phyloP scores from a whole-genome alignment of 73 alveolate genomes.

The Paramecium biaurelia region DNA sequence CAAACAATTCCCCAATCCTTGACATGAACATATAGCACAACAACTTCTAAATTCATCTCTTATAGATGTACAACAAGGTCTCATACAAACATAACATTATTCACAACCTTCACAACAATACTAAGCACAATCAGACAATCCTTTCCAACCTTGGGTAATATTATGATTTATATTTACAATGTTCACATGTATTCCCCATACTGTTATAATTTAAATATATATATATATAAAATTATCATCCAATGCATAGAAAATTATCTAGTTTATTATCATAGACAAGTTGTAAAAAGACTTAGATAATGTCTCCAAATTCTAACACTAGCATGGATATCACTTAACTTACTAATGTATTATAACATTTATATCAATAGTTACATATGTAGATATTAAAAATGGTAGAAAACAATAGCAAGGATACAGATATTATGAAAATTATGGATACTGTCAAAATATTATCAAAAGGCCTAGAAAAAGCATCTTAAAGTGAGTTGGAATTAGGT shows the following conservation, averaged over 20 bases:
- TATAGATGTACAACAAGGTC: neutral
- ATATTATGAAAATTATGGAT: neutral
- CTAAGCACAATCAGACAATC: neutral
- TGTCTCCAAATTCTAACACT: neutral
- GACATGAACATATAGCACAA: conserved; percentile 1
- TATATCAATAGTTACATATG: neutral
- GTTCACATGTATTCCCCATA: conserved; percentile 49
- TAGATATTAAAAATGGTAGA: neutral
- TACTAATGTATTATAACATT: neutral
- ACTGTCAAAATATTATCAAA: neutral
- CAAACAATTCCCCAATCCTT: neutral
- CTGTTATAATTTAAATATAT: neutral
- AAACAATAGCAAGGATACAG: neutral
- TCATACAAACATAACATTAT: neutral
- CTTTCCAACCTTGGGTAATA: conserved; percentile 5
- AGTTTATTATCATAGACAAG: neutral
- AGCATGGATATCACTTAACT: neutral
- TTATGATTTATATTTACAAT: neutral
- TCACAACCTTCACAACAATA: conserved; percentile 44
- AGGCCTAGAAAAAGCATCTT: neutral
- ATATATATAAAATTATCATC: neutral
- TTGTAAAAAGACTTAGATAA: neutral
- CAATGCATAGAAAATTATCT: conserved; percentile 6
- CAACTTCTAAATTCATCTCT: neutral
- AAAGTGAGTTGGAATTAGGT: conserved; percentile 2